Conservation (phyloP, 306 rosid genomes). For the Medicago arabica region DNA sequence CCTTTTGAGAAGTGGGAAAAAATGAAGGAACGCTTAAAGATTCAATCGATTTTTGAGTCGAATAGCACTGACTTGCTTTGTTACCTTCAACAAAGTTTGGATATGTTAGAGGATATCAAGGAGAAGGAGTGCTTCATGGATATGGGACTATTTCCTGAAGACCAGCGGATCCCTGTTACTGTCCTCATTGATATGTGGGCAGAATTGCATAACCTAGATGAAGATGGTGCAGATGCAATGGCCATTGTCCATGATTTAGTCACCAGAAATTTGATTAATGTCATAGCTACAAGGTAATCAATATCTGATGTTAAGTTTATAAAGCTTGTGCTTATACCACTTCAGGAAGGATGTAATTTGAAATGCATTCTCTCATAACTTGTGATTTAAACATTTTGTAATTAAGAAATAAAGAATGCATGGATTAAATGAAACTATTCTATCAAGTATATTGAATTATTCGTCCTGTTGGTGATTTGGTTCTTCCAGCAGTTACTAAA, state of each 20-base stretch:
- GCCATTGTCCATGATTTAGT: slow-evolving; percentile 40
- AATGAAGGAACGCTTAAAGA: slow-evolving; percentile 42
- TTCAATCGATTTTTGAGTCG: slow-evolving; percentile 48
- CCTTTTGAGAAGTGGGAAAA: slow-evolving; percentile 52
- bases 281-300: slow-evolving; percentile 62
- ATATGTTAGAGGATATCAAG: slow-evolving; percentile 49
- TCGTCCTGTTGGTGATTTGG: slow-evolving; percentile 8
- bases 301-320: background rate
- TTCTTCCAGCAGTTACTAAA: slow-evolving; percentile 10
- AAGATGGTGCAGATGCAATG: slow-evolving; percentile 45
- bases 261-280: slow-evolving; percentile 49
- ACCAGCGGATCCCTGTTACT: slow-evolving; percentile 60
- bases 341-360: no score
- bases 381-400: no score
- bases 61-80: slow-evolving; percentile 39
- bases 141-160: slow-evolving; percentile 72
- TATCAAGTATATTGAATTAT: background rate
- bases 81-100: slow-evolving; percentile 59
- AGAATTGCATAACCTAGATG: slow-evolving; percentile 54
- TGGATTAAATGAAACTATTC: background rate
- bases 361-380: no score
- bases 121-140: slow-evolving; percentile 69
- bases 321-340: no score
- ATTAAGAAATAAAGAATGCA: no score
- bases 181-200: slow-evolving; percentile 67